Base-by-base conservation (phyloP, 2,329 filamentous ascomycete species). In the Cladosporium phlei region DNA sequence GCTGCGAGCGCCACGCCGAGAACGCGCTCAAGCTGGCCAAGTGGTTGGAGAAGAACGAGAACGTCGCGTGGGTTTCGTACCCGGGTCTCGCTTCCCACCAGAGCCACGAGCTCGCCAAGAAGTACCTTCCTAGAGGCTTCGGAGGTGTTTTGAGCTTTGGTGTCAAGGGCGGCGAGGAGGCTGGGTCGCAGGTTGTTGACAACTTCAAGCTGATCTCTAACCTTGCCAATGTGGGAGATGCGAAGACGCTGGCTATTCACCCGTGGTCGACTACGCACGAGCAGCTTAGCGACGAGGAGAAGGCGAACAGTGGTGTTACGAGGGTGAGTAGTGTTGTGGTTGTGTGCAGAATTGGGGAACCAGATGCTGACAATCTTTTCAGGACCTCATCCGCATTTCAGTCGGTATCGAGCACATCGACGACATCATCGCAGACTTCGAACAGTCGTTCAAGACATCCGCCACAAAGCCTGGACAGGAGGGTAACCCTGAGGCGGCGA, bases 341-440 rank as follows among this genome's bases (percentile, higher is more conserved):
- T 3, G 11, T 10, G 5, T 34, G 20, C 14, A 5, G 8, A 1
- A n/a, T 27, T 29, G 33, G 11, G 21, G 22, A 35, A 20, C 20
- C 32, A 20, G 4, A 30, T 3, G 32, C 46, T 42, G 20, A 48
- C 29, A 25, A 52, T 35, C n/a, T 35, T 40, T 9, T 5, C 66
- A 88, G 77, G 91, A 95, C 62, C 81, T 90, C 29, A 95, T 97
- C 68, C 86, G 91, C 53, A 93, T 97, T 62, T 96, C 90, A 0
- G 90, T 96, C 49, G 91, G 91, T 43, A 95, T 86, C 1, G 91
- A 97, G 72, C 89, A 96, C 67, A 95, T 97, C 64, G 90, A 95
- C 71, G 91, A 97, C 63, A 96, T 97, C 60, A 93, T 95, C 62
- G 85, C 83, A 58, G 91, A 97, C 69, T 96, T 97, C 65, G 85